Base-by-base conservation (phyloP, 1,284 basidiomycete genomes). In the Ustanciosporium gigantosporum region DNA sequence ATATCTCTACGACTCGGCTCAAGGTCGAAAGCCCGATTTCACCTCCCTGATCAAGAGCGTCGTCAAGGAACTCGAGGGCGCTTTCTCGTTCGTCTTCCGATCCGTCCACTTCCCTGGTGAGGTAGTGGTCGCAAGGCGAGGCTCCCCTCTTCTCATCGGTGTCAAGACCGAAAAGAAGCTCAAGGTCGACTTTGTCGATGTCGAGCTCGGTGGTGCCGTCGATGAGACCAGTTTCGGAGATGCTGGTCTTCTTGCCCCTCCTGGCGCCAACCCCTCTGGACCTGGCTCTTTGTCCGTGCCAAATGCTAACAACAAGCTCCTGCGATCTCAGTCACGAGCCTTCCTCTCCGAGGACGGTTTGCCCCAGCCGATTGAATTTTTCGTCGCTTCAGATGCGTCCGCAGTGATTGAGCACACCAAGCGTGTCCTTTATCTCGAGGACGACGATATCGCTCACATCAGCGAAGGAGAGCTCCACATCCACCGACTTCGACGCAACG, bases 21-120 rank as follows among this genome's bases (percentile, higher is more conserved):
- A 88, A 36, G 87, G 88, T 79, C 92, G 91, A 82, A 86, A 88
- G 64, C 82, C 91, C 68, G 87, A 86, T 57, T 98, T 99, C 81
- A 92, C 89, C 57, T 86, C 88, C 44, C 84, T 99, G 64, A 82
- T 97, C 84, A 97, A 97, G 85, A 86, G 90, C 32, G 92, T 97
- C 42, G 82, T 98, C 77, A 96, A 94, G 82, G 95, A 99, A 81
- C 86, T 99, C 46, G 92, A 99, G 82, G 95, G 95, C 42, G 97
- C 95, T 8, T 99, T 98, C 75, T 95, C 95, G n/a, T 96, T 99
- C 79, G 93, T 97, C 71, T 97, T 98, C 89, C 98, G 96, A 83
- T 96, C 93, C 15, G 81, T 81, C 29, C 92, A 98, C 82, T 99
- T 87, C 84, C 95, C 95, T 41, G 91, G 94, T 73, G 91, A 98